phyloP scores from a whole-genome alignment of 139 green algal species.

The Tetratostichococcus sp. region DNA sequence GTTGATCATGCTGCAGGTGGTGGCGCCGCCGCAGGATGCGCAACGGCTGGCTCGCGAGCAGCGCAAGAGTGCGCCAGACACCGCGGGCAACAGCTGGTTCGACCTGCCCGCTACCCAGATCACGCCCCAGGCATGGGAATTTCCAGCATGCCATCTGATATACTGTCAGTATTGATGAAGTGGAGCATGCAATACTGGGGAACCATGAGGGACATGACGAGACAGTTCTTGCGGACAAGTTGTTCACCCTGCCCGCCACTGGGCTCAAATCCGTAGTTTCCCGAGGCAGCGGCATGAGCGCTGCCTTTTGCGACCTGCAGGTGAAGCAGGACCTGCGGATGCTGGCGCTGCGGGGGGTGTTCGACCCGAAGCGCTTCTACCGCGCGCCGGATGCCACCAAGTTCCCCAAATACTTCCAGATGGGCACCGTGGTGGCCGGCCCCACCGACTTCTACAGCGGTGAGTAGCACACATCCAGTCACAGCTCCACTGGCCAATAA shows the following conservation, averaged over 20 bases:
- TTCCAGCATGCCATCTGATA: no score
- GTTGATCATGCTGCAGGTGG: not conserved
- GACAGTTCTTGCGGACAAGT: no score
- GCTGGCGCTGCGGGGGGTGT: constrained; percentile 68
- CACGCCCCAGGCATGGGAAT: constrained; percentile 36
- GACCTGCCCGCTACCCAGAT: constrained; percentile 53
- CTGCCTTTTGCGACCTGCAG: no score
- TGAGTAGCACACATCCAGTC: no score
- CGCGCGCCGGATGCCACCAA: constrained; percentile 61
- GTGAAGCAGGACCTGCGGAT: constrained; percentile 71
- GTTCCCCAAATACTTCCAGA: constrained; percentile 68
- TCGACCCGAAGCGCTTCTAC: constrained; percentile 91
- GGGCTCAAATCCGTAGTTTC: no score
- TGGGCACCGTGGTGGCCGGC: constrained; percentile 73
- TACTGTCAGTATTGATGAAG: no score
- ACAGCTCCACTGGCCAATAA: no score
- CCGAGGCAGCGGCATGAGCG: no score
- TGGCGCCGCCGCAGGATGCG: constrained; percentile 2
- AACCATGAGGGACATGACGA: no score
- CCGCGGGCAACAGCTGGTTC: constrained; percentile 38
- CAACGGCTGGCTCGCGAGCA: not conserved
- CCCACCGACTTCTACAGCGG: constrained; percentile 46
- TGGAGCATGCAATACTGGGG: no score
- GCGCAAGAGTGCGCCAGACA: constrained; percentile 2
- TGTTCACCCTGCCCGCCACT: no score